phyloP scores from a whole-genome alignment of 495 filamentous ascomycete species.

The Penicillium silybi region DNA sequence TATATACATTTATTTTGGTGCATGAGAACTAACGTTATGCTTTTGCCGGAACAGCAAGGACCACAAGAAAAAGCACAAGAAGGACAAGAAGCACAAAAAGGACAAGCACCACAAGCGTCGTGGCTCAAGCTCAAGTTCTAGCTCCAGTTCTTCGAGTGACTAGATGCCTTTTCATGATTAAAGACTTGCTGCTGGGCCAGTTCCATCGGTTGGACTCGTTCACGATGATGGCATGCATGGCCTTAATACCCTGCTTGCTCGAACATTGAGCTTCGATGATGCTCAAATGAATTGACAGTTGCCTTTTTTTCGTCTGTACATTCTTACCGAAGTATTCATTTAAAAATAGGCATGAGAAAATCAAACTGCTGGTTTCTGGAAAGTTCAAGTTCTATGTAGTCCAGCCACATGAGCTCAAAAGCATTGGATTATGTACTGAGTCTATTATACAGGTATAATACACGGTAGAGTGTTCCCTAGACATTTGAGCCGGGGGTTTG shows the following conservation, averaged over 20 bases:
- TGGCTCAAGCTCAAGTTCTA: slow-evolving; percentile 28
- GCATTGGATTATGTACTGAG: neutral
- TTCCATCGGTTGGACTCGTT: neutral
- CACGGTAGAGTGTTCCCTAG: neutral
- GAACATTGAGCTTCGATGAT: neutral
- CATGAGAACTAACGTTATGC: slow-evolving; percentile 9
- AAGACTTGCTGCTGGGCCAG: neutral
- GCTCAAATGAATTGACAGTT: no score
- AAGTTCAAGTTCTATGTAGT: neutral
- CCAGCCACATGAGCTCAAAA: neutral
- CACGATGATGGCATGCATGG: neutral
- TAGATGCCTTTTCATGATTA: neutral
- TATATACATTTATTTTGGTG: neutral
- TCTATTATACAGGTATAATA: neutral
- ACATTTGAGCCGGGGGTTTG: neutral
- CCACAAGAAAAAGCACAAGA: slow-evolving; percentile 30
- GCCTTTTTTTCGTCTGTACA: neutral
- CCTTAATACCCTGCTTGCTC: neutral
- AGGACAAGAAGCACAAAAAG: slow-evolving; percentile 27
- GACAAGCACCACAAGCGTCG: slow-evolving; percentile 25
- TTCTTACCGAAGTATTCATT: neutral
- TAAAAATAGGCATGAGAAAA: neutral
- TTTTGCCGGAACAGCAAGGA: slow-evolving; percentile 10
- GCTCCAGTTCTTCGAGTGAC: slow-evolving; percentile 15
- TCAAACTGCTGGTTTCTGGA: neutral